Conservation (phyloP, 768 basidiomycete species). For the Daedalea quercina region DNA sequence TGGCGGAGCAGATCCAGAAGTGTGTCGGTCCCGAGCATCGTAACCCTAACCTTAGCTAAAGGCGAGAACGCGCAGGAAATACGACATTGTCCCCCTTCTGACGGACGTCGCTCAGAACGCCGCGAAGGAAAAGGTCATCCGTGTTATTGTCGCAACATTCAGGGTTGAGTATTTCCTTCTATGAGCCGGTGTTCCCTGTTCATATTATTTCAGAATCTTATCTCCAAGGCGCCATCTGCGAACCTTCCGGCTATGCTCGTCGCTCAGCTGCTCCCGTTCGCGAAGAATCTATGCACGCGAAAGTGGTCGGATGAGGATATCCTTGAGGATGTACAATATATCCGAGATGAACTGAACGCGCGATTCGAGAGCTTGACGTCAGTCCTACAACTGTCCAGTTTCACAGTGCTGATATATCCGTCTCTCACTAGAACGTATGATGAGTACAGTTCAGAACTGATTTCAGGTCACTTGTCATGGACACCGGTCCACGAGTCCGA, state of each 20-base stretch:
- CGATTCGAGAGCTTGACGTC: constrained; percentile 90
- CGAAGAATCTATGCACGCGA: constrained; percentile 72
- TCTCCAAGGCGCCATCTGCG: constrained; percentile 79
- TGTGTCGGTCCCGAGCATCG: constrained; percentile 27
- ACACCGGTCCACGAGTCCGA: constrained; percentile 94
- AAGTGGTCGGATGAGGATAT: constrained; percentile 97
- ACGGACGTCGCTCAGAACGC: constrained; percentile 81
- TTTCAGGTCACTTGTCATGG: constrained; percentile 91
- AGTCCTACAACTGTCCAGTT: constrained; percentile 18
- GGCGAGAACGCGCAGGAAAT: constrained; percentile 50
- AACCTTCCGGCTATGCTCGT: constrained; percentile 94
- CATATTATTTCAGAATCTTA: constrained; percentile 60
- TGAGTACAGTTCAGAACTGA: constrained; percentile 88
- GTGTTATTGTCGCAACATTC: constrained; percentile 89
- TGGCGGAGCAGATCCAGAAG: constrained; percentile 87
- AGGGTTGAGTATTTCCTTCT: constrained; percentile 39
- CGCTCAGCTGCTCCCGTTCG: constrained; percentile 78
- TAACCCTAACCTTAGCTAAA: neutral
- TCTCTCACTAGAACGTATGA: constrained; percentile 75
- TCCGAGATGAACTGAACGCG: constrained; percentile 77
- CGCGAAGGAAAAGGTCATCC: constrained; percentile 94
- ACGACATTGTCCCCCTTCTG: constrained; percentile 81
- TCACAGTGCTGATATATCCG: neutral
- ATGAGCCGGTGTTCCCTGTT: neutral
- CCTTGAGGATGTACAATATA: constrained; percentile 82